Evolutionary conservation across 2,329 filamentous ascomycete species (phyloP).

Genomic region (Chaetomium sp.): DNA sequence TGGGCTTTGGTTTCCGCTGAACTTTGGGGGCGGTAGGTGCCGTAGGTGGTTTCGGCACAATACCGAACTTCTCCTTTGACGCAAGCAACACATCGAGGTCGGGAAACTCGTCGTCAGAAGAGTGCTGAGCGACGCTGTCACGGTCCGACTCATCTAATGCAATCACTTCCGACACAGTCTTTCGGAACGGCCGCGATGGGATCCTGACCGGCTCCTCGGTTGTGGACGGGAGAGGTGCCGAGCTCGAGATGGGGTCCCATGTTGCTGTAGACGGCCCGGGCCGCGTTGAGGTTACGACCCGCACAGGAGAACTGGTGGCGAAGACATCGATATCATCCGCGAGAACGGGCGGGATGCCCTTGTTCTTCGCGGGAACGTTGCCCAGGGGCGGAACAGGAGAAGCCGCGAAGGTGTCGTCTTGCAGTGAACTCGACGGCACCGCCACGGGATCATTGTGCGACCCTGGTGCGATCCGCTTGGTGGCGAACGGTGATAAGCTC

Average conservation of each 20-base stretch:
- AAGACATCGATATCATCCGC: constrained; percentile 14
- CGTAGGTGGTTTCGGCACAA: background rate
- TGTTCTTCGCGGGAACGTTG: background rate
- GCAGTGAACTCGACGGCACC: background rate
- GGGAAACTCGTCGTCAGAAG: constrained; percentile 43
- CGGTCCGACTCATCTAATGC: constrained; percentile 30
- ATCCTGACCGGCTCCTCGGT: constrained; percentile 8
- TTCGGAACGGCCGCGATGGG: constrained; percentile 14
- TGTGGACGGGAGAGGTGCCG: constrained; percentile 36
- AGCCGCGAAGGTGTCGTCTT: background rate
- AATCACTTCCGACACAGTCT: constrained; percentile 28
- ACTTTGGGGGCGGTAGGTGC: constrained; percentile 4
- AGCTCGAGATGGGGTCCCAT: constrained; percentile 50
- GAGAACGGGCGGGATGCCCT: background rate
- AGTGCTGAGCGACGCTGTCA: constrained; percentile 3
- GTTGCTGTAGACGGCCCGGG: constrained; percentile 25
- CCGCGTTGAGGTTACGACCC: constrained; percentile 13
- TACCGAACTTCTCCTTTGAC: constrained; percentile 19
- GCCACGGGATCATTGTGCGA: background rate
- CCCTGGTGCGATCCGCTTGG: background rate
- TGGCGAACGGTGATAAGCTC: constrained; percentile 10
- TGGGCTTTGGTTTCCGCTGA: constrained; percentile 19
- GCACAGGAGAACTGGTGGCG: constrained; percentile 17
- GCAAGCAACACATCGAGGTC: constrained; percentile 38
- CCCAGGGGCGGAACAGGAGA: background rate